Percentiles rank a stretch among this genome's conserved stretches.
These are phyloP conservation scores for Murraya koenigii DNA, from an alignment of 345 rosid genomes.

Conservation along the genomic window DNA sequence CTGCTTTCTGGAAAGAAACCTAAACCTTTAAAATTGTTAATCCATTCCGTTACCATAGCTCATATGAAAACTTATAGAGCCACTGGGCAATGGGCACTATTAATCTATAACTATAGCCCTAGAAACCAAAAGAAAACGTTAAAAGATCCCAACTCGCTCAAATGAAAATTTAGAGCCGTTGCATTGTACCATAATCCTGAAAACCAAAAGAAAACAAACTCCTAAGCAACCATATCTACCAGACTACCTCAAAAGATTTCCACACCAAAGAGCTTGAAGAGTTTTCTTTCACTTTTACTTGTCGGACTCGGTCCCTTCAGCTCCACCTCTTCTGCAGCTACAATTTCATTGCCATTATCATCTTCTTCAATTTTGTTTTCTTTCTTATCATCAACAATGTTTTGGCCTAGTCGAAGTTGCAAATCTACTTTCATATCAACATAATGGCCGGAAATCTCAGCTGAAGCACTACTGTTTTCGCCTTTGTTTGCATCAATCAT, in stretches of 20 bases:
- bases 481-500: constrained; percentile 37
- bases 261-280: constrained; percentile 50
- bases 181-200: not conserved
- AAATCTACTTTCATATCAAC: constrained; percentile 1
- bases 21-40: not conserved
- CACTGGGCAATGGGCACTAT: not conserved
- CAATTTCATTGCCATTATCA: not conserved
- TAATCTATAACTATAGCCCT: not conserved
- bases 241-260: constrained; percentile 23
- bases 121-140: not conserved
- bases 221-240: not conserved
- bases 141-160: not conserved
- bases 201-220: not conserved
- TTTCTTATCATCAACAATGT: not conserved
- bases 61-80: not conserved
- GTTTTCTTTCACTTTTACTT: not conserved
- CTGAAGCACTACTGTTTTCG: not conserved
- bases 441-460: not conserved
- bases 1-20: not conserved
- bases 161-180: constrained; percentile 3
- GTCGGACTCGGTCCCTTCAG: not conserved
- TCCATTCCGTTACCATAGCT: not conserved
- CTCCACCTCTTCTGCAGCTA: not conserved
- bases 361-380: constrained; percentile 4
- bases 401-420: constrained; percentile 7